These are phyloP conservation scores for Hypoxylon sp. DNA, from an alignment of 2,329 filamentous ascomycete genomes.

Conservation along the genomic window DNA sequence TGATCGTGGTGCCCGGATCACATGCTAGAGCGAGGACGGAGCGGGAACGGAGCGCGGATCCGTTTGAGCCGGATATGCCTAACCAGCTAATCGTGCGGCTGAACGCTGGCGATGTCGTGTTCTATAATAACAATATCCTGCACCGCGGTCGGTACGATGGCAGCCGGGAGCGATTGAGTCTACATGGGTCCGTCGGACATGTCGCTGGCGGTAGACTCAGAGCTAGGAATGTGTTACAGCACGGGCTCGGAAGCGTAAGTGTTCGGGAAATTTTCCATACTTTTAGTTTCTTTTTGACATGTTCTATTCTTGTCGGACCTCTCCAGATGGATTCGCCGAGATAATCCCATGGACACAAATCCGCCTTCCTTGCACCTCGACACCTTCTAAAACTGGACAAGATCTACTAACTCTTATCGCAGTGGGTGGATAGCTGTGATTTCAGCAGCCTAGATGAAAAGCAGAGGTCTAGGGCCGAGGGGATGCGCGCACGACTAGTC, in stretches of 20 bases:
- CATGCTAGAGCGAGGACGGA: slow-evolving; percentile 80
- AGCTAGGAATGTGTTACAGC: slow-evolving; percentile 81
- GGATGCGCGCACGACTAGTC: slow-evolving; percentile 75
- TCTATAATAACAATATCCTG: slow-evolving; percentile 92
- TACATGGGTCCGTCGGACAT: slow-evolving; percentile 81
- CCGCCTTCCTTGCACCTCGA: background rate
- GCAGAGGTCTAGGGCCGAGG: slow-evolving; percentile 67
- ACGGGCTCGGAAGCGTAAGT: slow-evolving; percentile 71
- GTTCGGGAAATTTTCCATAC: background rate
- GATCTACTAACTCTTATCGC: slow-evolving; percentile 21
- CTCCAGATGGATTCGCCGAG: background rate
- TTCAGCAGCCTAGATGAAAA: slow-evolving; percentile 64
- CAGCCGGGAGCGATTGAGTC: slow-evolving; percentile 74
- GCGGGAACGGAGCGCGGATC: slow-evolving; percentile 75
- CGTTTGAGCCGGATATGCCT: slow-evolving; percentile 73
- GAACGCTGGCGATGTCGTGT: slow-evolving; percentile 82
- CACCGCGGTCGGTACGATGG: slow-evolving; percentile 78
- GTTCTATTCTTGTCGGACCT: background rate
- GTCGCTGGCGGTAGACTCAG: slow-evolving; percentile 67
- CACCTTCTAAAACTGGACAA: slow-evolving; percentile 12
- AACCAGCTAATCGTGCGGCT: slow-evolving; percentile 77
- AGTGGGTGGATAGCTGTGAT: slow-evolving; percentile 73
- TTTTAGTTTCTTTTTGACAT: background rate
- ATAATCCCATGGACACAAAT: background rate
- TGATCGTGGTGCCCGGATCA: slow-evolving; percentile 84